Evolutionary conservation across 2,329 filamentous ascomycete species (phyloP).

Genomic region (Fusarium camptoceras): DNA sequence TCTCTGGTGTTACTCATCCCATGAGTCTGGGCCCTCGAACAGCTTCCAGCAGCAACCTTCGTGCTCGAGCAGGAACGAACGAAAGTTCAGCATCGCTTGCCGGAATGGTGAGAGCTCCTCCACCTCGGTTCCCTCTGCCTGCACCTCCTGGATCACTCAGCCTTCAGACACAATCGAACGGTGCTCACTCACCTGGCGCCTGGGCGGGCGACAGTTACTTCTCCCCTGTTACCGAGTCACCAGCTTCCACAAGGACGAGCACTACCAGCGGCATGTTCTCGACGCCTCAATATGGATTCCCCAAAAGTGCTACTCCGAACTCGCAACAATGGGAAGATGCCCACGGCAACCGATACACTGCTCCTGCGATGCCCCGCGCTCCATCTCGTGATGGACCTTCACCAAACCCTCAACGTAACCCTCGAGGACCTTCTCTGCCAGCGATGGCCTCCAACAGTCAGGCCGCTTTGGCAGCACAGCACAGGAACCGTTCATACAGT

Average conservation of each 20-base stretch:
- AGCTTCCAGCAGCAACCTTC: slow-evolving; percentile 78
- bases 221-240: slow-evolving; percentile 85
- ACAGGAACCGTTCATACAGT: slow-evolving; percentile 89
- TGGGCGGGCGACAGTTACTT: slow-evolving; percentile 88
- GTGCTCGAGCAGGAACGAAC: slow-evolving; percentile 79
- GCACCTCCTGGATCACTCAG: slow-evolving; percentile 70
- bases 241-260: slow-evolving; percentile 80
- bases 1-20: slow-evolving; percentile 47
- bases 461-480: slow-evolving; percentile 67
- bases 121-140: slow-evolving; percentile 78
- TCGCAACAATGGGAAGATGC: slow-evolving; percentile 75
- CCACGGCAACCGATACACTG: slow-evolving; percentile 85
- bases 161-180: slow-evolving; percentile 69
- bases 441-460: slow-evolving; percentile 72
- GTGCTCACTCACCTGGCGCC: slow-evolving; percentile 69
- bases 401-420: slow-evolving; percentile 73
- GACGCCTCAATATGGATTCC: slow-evolving; percentile 71
- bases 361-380: slow-evolving; percentile 84
- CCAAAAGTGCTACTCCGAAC: slow-evolving; percentile 75
- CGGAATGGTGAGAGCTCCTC: slow-evolving; percentile 68
- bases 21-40: slow-evolving; percentile 49
- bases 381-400: slow-evolving; percentile 82
- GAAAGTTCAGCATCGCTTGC: slow-evolving; percentile 73
- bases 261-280: slow-evolving; percentile 79
- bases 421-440: slow-evolving; percentile 83